phyloP scores from a whole-genome alignment of 768 basidiomycete genomes.

The Mycena pura region DNA sequence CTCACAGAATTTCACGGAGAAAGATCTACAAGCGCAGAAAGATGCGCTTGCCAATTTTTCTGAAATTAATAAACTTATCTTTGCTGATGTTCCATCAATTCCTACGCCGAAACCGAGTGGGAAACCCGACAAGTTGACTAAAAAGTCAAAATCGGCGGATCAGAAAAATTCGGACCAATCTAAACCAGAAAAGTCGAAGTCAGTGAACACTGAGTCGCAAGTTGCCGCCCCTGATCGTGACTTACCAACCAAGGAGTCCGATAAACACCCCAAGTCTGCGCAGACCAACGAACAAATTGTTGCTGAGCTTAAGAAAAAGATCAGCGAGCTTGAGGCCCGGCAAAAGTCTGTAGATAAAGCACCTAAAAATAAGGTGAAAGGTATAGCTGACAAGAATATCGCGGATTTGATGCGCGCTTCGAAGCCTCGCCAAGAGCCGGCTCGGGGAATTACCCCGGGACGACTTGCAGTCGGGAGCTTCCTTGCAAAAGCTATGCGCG shows the following conservation, averaged over 20 bases:
- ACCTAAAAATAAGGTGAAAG: neutral
- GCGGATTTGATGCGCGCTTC: neutral
- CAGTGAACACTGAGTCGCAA: too few relatives aligned
- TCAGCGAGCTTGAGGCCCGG: neutral
- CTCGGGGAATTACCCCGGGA: neutral
- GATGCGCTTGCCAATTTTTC: neutral
- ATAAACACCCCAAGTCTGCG: neutral
- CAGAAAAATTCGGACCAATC: neutral
- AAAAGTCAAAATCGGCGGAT: neutral
- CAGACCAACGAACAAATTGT: neutral
- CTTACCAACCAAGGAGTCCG: neutral
- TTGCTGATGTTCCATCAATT: neutral
- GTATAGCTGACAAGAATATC: neutral
- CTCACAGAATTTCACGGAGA: neutral
- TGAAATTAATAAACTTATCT: conserved; percentile 1
- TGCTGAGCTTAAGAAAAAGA: neutral
- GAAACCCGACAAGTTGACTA: neutral
- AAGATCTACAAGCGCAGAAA: neutral
- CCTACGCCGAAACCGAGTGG: neutral
- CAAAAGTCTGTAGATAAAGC: neutral
- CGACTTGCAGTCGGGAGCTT: neutral
- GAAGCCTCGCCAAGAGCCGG: neutral
- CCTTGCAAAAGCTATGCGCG: neutral
- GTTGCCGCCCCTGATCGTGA: neutral
- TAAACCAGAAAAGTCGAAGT: neutral